phyloP scores from a whole-genome alignment of 2,329 filamentous ascomycete genomes.

The Myriosclerotinia duriaeana region DNA sequence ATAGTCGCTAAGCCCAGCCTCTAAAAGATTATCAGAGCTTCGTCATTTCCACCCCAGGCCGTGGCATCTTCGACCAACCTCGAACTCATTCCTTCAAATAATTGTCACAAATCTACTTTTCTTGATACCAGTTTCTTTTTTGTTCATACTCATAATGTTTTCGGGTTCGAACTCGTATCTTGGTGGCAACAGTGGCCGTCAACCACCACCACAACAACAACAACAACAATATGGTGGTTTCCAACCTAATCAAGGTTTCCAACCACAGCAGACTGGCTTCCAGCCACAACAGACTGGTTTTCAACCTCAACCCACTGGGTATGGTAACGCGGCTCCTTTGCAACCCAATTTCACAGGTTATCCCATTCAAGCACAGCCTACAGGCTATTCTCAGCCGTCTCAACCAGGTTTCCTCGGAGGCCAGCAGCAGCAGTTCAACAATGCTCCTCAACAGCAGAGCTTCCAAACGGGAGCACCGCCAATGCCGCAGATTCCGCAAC shows the following conservation, averaged over 20 bases:
- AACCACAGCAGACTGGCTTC: constrained; percentile 32
- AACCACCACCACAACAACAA: constrained; percentile 44
- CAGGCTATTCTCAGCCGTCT: constrained; percentile 53
- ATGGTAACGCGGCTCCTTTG: constrained; percentile 38
- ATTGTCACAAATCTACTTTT: constrained; percentile 18
- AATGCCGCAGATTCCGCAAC: constrained; percentile 40
- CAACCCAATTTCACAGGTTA: constrained; percentile 40
- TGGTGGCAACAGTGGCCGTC: constrained; percentile 71
- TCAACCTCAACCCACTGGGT: constrained; percentile 36
- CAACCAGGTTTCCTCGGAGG: constrained; percentile 57
- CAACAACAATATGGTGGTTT: constrained; percentile 36
- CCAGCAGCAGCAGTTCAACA: constrained; percentile 47
- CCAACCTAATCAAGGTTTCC: constrained; percentile 22
- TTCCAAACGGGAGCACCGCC: constrained; percentile 40
- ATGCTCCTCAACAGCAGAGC: constrained; percentile 48
- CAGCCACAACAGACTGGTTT: constrained; percentile 31
- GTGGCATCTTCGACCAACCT: constrained; percentile 21
- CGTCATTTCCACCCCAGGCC: constrained; percentile 27
- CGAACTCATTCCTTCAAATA: constrained; percentile 23
- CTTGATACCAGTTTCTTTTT: constrained; percentile 27
- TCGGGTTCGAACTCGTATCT: constrained; percentile 85
- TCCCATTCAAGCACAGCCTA: constrained; percentile 43
- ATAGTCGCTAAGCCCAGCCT: constrained; percentile 26
- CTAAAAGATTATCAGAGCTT: constrained; percentile 25
- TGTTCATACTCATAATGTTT: constrained; percentile 63